These are phyloP conservation scores for Hortaea werneckii DNA, from an alignment of 2,329 filamentous ascomycete species.

Conservation along the genomic window DNA sequence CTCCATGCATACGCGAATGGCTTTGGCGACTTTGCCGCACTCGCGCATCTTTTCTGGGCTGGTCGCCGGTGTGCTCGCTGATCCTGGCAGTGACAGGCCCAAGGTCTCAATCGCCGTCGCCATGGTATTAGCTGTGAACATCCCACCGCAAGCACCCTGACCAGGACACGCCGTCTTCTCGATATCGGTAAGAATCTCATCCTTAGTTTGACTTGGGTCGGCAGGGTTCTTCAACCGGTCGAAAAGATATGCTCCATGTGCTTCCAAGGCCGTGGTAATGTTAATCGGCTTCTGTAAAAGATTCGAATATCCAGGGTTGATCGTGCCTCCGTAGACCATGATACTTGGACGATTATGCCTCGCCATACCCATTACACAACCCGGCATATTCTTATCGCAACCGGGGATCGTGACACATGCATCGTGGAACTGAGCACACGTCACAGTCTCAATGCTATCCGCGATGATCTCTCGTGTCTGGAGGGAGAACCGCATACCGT, in stretches of 20 bases:
- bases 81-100: slow-evolving; percentile 72
- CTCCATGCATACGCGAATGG: slow-evolving; percentile 70
- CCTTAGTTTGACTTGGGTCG: slow-evolving; percentile 40
- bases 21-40: slow-evolving; percentile 69
- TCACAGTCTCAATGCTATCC: slow-evolving; percentile 88
- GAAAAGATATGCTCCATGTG: slow-evolving; percentile 59
- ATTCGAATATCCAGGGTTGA: slow-evolving; percentile 72
- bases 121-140: slow-evolving; percentile 96
- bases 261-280: slow-evolving; percentile 81
- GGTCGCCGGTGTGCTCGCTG: slow-evolving; percentile 70
- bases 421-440: slow-evolving; percentile 83
- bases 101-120: slow-evolving; percentile 83
- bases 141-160: slow-evolving; percentile 74
- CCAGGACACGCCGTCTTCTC: slow-evolving; percentile 69
- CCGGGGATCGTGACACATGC: slow-evolving; percentile 88
- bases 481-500: slow-evolving; percentile 90
- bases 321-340: slow-evolving; percentile 93
- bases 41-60: slow-evolving; percentile 79
- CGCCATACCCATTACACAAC: slow-evolving; percentile 73
- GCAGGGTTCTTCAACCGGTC: slow-evolving; percentile 57
- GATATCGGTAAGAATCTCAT: slow-evolving; percentile 76
- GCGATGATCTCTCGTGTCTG: slow-evolving; percentile 88
- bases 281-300: slow-evolving; percentile 73
- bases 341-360: slow-evolving; percentile 84
- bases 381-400: slow-evolving; percentile 98